Percentiles rank a stretch among this genome's conserved stretches.
Evolutionary conservation across 2,329 filamentous ascomycete genomes (phyloP).

Genomic region (Fusarium sp.): DNA sequence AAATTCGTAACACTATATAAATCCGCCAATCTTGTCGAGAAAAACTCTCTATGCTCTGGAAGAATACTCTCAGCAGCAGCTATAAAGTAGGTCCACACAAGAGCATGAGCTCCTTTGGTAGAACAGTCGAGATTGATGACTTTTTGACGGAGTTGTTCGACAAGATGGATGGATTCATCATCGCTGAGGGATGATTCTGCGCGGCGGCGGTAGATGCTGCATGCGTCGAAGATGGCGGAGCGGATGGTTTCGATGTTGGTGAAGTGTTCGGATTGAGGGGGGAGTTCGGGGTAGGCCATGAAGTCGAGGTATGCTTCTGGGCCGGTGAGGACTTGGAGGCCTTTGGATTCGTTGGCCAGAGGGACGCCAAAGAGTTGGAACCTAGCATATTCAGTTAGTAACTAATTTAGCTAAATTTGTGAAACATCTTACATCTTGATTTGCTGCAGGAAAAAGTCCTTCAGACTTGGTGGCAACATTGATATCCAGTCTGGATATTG

Average conservation of each 20-base stretch:
- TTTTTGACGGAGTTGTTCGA: constrained; percentile 51
- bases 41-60: constrained; percentile 53
- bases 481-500: constrained; percentile 38
- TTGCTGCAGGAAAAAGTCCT: constrained; percentile 50
- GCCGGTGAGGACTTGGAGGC: constrained; percentile 38
- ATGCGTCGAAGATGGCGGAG: constrained; percentile 45
- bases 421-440: constrained; percentile 46
- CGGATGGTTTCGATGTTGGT: constrained; percentile 40
- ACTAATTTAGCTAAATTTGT: rapidly evolving
- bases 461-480: constrained; percentile 28
- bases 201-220: constrained; percentile 45
- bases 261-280: constrained; percentile 35
- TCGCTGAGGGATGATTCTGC: constrained; percentile 35
- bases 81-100: constrained; percentile 58
- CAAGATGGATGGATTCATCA: constrained; percentile 44
- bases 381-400: constrained; percentile 20
- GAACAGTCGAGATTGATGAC: constrained; percentile 46
- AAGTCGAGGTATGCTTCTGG: constrained; percentile 47
- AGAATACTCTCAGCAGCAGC: constrained; percentile 55
- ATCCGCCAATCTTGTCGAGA: constrained; percentile 46
- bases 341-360: constrained; percentile 46
- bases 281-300: constrained; percentile 42
- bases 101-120: constrained; percentile 52
- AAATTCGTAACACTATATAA: constrained; percentile 53
- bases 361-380: constrained; percentile 50